Evolutionary conservation across 495 filamentous ascomycete genomes (phyloP).

Genomic region (Annulohypoxylon bovei): DNA sequence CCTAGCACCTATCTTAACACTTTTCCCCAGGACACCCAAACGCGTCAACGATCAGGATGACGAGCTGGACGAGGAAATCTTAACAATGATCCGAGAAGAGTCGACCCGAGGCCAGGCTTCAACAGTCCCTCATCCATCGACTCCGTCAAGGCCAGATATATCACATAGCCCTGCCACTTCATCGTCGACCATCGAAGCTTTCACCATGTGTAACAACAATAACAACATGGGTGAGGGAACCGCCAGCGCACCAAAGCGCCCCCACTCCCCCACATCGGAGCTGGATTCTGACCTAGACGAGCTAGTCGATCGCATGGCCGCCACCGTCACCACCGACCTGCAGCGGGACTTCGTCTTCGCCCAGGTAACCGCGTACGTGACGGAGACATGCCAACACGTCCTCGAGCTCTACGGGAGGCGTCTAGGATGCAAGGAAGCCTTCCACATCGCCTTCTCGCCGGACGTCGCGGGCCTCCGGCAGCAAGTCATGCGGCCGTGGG

Average conservation of each 20-base stretch:
- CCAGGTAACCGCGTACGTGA: not conserved
- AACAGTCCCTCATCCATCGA: not conserved
- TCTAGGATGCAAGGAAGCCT: not conserved
- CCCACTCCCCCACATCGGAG: not conserved
- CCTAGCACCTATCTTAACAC: not conserved
- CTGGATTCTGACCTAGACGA: not conserved
- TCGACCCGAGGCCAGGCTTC: not conserved
- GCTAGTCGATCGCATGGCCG: not conserved
- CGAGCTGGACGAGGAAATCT: not conserved
- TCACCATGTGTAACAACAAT: constrained; percentile 3
- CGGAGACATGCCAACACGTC: not conserved
- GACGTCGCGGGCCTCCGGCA: not conserved
- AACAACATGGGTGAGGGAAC: not conserved
- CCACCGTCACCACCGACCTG: not conserved
- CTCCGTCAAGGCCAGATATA: not conserved
- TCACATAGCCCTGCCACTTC: not conserved
- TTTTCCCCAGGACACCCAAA: not conserved
- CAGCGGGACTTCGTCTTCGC: constrained; percentile 16
- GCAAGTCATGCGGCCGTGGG: not conserved
- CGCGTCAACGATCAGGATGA: not conserved
- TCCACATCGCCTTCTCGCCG: not conserved
- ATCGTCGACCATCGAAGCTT: not conserved
- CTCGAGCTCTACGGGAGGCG: not conserved
- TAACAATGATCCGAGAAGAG: not conserved
- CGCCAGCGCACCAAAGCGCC: not conserved